phyloP scores from a whole-genome alignment of 192 early-diverging fungal genomes.

The Coemansia sp. region DNA sequence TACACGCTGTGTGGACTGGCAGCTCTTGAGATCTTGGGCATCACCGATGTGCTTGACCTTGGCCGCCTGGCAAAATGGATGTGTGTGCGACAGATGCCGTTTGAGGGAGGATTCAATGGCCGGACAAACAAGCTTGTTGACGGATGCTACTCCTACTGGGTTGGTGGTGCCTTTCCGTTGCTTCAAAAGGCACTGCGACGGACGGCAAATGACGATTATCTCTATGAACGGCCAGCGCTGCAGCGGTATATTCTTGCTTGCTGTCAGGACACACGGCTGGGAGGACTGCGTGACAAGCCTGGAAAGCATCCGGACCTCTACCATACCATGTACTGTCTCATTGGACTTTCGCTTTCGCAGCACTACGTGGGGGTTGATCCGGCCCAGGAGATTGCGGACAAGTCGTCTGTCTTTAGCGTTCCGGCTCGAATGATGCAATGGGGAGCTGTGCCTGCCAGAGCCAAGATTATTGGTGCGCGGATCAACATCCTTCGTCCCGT shows the following conservation, averaged over 20 bases:
- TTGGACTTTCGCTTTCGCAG: constrained; percentile 83
- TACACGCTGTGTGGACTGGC: constrained; percentile 94
- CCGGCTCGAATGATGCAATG: constrained; percentile 53
- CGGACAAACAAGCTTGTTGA: constrained; percentile 97
- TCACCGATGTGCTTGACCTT: constrained; percentile 65
- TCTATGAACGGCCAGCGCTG: constrained; percentile 61
- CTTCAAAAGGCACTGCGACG: constrained; percentile 58
- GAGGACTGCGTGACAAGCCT: constrained; percentile 93
- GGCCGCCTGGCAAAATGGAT: constrained; percentile 71
- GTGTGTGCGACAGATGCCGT: constrained; percentile 72
- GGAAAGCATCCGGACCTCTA: constrained; percentile 88
- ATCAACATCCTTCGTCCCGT: constrained; percentile 39
- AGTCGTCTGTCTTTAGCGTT: constrained; percentile 32
- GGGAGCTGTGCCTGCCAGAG: constrained; percentile 17
- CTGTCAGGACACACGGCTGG: constrained; percentile 67
- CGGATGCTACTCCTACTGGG: constrained; percentile 98
- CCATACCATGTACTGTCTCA: constrained; percentile 92
- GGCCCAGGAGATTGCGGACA: constrained; percentile 15
- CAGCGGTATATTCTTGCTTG: constrained; percentile 88
- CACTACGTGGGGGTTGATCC: constrained; percentile 62
- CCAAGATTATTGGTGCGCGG: constrained; percentile 22
- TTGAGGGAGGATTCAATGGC: constrained; percentile 96
- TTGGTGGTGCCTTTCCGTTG: constrained; percentile 77
- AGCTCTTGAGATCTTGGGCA: constrained; percentile 75
- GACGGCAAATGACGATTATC: constrained; percentile 42